Conservation (phyloP, 257 asterid genomes). For the Capsicum baccatum region DNA sequence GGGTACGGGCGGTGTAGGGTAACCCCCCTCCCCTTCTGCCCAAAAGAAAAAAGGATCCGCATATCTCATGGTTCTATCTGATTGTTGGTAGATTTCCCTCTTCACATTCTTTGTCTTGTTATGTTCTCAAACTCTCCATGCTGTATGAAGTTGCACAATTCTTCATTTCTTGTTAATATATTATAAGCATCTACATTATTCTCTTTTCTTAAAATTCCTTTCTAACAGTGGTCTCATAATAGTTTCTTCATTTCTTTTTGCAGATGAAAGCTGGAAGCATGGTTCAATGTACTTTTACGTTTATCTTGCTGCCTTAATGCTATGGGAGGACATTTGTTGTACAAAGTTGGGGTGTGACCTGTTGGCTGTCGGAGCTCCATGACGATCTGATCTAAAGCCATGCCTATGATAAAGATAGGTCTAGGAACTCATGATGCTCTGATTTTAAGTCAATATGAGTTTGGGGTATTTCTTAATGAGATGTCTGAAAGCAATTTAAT, state of each 20-base stretch:
- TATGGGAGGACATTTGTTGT: neutral
- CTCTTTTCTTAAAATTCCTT: neutral
- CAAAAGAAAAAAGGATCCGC: neutral
- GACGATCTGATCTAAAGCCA: neutral
- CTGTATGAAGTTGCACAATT: neutral
- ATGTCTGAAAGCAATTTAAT: neutral
- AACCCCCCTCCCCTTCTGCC: neutral
- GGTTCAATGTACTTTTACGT: neutral
- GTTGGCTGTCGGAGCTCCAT: constrained; percentile 7
- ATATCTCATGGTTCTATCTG: neutral
- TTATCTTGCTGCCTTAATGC: constrained; percentile 15
- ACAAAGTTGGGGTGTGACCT: neutral
- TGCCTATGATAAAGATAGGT: neutral
- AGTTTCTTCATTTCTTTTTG: neutral
- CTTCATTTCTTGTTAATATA: neutral
- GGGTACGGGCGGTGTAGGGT: neutral
- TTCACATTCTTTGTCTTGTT: constrained; percentile 14
- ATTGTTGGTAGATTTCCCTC: neutral
- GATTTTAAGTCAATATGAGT: neutral
- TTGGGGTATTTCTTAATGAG: neutral
- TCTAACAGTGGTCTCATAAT: constrained; percentile 1
- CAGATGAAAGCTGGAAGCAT: constrained; percentile 1
- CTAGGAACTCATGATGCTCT: neutral
- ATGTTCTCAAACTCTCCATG: constrained; percentile 5
- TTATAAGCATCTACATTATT: neutral